Percentiles rank a stretch among this genome's conserved stretches.
These are phyloP conservation scores for Saccharomyces hybrid DNA, from an alignment of 1,139 yeast genomes.

Conservation along the genomic window DNA sequence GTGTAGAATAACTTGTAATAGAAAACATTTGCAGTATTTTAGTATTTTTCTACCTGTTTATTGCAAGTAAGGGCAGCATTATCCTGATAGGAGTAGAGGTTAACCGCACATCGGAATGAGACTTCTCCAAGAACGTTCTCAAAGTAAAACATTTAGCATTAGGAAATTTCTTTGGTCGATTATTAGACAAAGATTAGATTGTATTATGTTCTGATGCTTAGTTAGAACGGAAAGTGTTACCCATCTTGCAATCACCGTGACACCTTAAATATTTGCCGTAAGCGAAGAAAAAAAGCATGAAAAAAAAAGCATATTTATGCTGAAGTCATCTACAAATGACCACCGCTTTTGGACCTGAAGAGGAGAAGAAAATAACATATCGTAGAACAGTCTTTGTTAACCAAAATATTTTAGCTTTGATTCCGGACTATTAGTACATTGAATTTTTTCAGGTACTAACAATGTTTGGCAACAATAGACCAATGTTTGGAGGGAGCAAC, in stretches of 20 bases:
- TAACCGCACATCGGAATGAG: neutral
- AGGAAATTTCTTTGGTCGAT: no score
- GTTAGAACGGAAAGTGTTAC: neutral
- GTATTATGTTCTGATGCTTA: neutral
- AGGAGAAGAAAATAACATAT: neutral
- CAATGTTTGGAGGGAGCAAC: constrained; percentile 10
- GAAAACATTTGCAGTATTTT: neutral
- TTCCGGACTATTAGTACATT: neutral
- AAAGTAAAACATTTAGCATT: neutral
- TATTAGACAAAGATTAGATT: neutral
- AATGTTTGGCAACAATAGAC: constrained; percentile 8
- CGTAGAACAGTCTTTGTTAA: neutral
- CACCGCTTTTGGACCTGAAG: neutral
- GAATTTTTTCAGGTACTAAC: neutral
- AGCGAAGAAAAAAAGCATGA: neutral
- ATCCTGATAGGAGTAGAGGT: neutral
- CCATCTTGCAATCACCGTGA: neutral
- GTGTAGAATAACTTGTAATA: neutral
- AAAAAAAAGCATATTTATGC: neutral
- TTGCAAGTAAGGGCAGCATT: neutral
- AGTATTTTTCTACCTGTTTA: neutral
- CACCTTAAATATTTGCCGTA: neutral
- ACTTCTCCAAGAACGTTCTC: neutral
- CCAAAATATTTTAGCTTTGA: neutral
- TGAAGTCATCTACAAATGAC: neutral